Base-by-base conservation (phyloP, 257 asterid species). In the Gentiana dahurica region DNA sequence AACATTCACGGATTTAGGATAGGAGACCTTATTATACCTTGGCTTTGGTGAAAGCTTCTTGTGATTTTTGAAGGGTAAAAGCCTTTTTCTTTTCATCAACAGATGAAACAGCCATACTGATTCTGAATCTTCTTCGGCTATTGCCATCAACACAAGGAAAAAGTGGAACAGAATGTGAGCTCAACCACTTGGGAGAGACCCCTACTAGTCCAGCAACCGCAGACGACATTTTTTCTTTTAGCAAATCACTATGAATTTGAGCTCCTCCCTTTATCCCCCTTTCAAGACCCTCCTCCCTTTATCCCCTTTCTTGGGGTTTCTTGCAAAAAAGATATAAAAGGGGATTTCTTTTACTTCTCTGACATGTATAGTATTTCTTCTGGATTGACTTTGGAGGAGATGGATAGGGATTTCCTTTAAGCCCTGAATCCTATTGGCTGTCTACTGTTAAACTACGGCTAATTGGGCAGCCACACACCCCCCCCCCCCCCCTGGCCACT, bases 41-140 rank as follows among this genome's bases (percentile, higher is more conserved):
- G 64, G 99, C 99, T 65, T 83, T 81, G 55, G 53, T 77, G 74
- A 92, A 92, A 66, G 99, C 99, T 71, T 88, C 95, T 71, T 92
- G 95, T 34, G 99, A 92, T 51, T 92, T 92, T 53, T 78, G 67
- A 50, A 92, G 80, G 34, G 95, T 85, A 77, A 65, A 92, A 34
- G 91, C 62, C 59, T 83, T 83, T 77, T 83, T 77, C 85, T 84
- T 80, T 69, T 85, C 95, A 58, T 72, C 94, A 39, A 80, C 76
- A n/a, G 81, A 65, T 3, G 73, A 62, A 58, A 80, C 61, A 34
- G 95, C 67, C 96, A 90, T 84, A 53, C 80, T 82, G 55, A 86
- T 53, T 58, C 61, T 66, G 41, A 64, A 49, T 55, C 60, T 63
- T 47, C 62, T 55, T 12, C 55, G 49, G 36, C 36, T 10, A 8